Evolutionary conservation across 2,329 filamentous ascomycete species (phyloP), one percentile per base, ranked within the genome.

Genomic region (Colletotrichum navitas): DNA sequence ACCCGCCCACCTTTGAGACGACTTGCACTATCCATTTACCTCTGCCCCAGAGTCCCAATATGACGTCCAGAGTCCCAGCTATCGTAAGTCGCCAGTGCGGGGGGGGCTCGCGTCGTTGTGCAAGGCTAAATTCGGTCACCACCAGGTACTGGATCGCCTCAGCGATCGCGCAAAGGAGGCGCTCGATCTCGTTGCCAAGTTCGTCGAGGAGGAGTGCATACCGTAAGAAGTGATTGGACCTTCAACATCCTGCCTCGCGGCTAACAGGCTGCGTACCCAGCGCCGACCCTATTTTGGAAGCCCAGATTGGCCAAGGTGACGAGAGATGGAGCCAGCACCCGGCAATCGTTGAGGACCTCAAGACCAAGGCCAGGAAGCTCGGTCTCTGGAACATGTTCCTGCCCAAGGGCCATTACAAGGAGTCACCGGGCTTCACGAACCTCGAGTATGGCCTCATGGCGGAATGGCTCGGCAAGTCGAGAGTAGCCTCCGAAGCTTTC

Each of bases 361-460:
- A 98, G 88, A 85, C 84, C 75, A 93, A 94, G 81, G 96, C 95
- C 55, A 89, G 87, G 79, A 88, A 92, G 76, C 88, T 97, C 34
- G 96, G 95, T 1, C 87, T 99, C 56, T 99, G 96, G 96, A 99
- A 99, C 84, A 93, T 99, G 92, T 99, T 99, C 87, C 84, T 99
- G 76, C 94, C 96, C 75, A 95, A 93, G 85, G 94, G 92, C 77
- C 95, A 98, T 84, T 98, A 98, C 88, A 94, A 92, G 81, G 94
- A 98, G 85, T 97, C 94, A 1, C 94, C 95, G 32, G 96, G 96
- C 43, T 98, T 94, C 85, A 94, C 91, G 72, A 99, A 98, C 83
- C 86, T 99, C 74, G 96, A 99, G 84, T 99, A 99, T 80, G 96
- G 95, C 16, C 85, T 99, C 77, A 99, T 98, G 95, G 96, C 96